phyloP scores from a whole-genome alignment of 805 yeast genomes.

The Maudiozyma turicensis region DNA sequence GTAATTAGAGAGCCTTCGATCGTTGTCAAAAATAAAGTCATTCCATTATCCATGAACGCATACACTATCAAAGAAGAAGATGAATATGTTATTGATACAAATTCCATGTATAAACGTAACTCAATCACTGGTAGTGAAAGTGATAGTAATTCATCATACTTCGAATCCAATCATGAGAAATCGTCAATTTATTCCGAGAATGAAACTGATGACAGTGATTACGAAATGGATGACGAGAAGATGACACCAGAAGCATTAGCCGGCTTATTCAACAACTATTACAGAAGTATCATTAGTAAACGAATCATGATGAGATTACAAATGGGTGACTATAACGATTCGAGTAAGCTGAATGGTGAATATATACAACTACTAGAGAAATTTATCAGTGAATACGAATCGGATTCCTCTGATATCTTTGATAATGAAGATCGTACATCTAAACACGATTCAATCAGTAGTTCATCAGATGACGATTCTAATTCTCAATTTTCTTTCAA shows the following conservation, averaged over 20 bases:
- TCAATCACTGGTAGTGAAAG: not conserved
- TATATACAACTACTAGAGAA: slow-evolving; percentile 4
- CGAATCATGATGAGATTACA: slow-evolving; percentile 23
- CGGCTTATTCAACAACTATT: slow-evolving; percentile 16
- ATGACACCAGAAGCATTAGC: slow-evolving; percentile 2
- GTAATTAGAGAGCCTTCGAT: slow-evolving; percentile 28
- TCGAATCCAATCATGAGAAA: slow-evolving; percentile 3
- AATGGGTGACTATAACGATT: slow-evolving; percentile 16
- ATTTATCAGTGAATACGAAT: slow-evolving; percentile 2
- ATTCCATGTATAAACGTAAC: slow-evolving; percentile 6
- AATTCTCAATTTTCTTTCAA: not conserved
- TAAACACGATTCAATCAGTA: not conserved
- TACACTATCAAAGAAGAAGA: slow-evolving; percentile 23
- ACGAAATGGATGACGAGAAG: not conserved
- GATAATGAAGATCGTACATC: slow-evolving; percentile 3
- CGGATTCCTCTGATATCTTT: slow-evolving; percentile 1
- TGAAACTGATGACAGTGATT: slow-evolving; percentile 12
- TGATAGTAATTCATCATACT: slow-evolving; percentile 2
- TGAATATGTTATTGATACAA: slow-evolving; percentile 15
- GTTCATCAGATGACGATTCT: not conserved
- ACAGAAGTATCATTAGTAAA: slow-evolving; percentile 18
- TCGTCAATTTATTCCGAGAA: not conserved
- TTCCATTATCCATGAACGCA: slow-evolving; percentile 24
- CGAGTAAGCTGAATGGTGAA: slow-evolving; percentile 6
- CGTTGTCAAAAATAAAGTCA: slow-evolving; percentile 28